Evolutionary conservation across 768 basidiomycete species (phyloP), one percentile per base, ranked within the genome.

Genomic region (Termitomyces heimii): DNA sequence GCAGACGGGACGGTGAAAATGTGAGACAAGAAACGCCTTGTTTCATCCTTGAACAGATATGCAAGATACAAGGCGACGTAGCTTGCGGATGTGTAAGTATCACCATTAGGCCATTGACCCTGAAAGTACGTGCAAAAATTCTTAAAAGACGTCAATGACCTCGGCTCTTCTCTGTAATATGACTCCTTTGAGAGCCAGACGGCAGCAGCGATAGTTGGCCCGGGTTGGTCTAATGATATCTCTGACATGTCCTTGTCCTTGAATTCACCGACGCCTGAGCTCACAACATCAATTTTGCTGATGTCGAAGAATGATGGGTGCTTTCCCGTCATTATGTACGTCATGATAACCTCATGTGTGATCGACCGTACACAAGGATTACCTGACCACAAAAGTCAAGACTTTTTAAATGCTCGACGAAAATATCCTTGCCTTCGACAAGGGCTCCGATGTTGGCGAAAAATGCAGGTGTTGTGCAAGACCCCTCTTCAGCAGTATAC

Each of bases 61-160:
- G 55, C 47, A 13, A 56, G 28, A 29, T 31, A 56, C n/a, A 39
- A 34, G 26, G 55, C 55, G 39, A 56, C n/a, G n/a, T 49, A 56
- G 16, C 55, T 37, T 24, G 28, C 47, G 13, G 55, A 31, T 7
- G 47, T 35, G 26, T 56, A 56, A 3, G 39, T 40, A 6, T 32
- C 55, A 10, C 55, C 55, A 28, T 49, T 49, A 5, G 55, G 39
- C 46, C 47, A 56, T 8, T 6, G 39, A 43, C 16, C 4, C 20
- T 56, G 37, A 32, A 43, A 22, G 8, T 39, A 46, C 13, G 28
- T 47, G 24, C 45, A 55, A 31, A 55, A 55, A 12, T 29, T 14
- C 10, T 55, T n/a, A 18, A 55, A 55, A 1, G 32, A 37, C 5
- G 31, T 55, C 18, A 55, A 47, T 26, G 55, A 56, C 13, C 55